phyloP scores from a whole-genome alignment of 2,329 filamentous ascomycete genomes.

The Penicillium sp. region DNA sequence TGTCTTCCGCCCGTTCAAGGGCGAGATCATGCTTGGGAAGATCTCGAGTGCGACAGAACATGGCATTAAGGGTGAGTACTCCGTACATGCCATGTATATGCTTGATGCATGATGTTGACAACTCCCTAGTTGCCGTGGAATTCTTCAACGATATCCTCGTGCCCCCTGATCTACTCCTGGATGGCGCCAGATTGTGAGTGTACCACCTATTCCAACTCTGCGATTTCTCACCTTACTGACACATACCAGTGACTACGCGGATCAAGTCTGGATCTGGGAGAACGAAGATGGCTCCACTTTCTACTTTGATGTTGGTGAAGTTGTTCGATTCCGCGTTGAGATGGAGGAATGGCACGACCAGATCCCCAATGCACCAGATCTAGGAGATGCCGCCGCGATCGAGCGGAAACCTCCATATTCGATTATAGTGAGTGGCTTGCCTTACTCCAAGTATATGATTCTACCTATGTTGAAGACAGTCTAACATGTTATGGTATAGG shows the following conservation, averaged over 20 bases:
- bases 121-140: constrained; percentile 61
- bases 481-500: too few relatives aligned
- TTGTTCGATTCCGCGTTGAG: constrained; percentile 75
- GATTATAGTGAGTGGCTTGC: too few relatives aligned
- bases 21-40: constrained; percentile 76
- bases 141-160: constrained; percentile 95
- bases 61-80: constrained; percentile 57
- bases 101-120: too few relatives aligned
- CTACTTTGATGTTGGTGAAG: constrained; percentile 83
- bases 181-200: constrained; percentile 66
- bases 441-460: too few relatives aligned
- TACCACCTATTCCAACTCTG: too few relatives aligned
- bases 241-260: constrained; percentile 55
- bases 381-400: too few relatives aligned
- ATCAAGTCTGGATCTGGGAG: constrained; percentile 78
- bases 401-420: constrained; percentile 50
- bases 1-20: constrained; percentile 91
- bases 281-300: constrained; percentile 63
- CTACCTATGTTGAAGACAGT: too few relatives aligned
- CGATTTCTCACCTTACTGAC: too few relatives aligned
- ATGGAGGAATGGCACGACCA: constrained; percentile 88
- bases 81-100: too few relatives aligned
- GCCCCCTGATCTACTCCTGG: too few relatives aligned
- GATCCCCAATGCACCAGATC: constrained; percentile 60
- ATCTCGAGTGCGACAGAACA: constrained; percentile 66